phyloP scores from a whole-genome alignment of 768 basidiomycete genomes.

The Cyclocybe aegerita region DNA sequence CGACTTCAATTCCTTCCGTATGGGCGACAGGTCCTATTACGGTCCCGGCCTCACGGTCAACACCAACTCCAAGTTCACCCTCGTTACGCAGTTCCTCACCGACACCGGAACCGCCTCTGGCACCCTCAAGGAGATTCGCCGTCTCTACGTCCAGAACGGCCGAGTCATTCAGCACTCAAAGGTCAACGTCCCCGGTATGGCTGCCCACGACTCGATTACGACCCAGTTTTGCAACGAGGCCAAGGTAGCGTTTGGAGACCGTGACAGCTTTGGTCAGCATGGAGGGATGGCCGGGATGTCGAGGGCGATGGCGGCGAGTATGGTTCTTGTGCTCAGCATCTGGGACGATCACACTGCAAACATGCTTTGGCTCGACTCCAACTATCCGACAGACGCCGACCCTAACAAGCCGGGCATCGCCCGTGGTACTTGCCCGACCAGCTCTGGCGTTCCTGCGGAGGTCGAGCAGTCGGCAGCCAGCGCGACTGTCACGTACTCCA shows the following conservation, averaged over 20 bases:
- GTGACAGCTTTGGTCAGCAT: background rate
- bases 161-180: conserved; percentile 20
- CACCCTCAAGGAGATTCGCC: conserved; percentile 42
- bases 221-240: background rate
- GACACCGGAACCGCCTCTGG: conserved; percentile 17
- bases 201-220: background rate
- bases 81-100: conserved; percentile 23
- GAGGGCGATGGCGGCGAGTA: conserved; percentile 22
- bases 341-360: conserved; percentile 26
- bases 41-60: conserved; percentile 19
- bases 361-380: conserved; percentile 44
- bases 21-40: conserved; percentile 20
- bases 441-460: conserved; percentile 12
- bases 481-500: conserved; percentile 20
- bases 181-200: conserved; percentile 17
- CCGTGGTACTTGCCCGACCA: conserved; percentile 21
- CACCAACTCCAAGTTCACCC: conserved; percentile 21
- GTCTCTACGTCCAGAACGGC: conserved; percentile 29
- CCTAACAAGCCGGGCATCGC: conserved; percentile 17
- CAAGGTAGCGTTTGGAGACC: conserved; percentile 1
- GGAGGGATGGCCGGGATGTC: background rate
- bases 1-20: conserved; percentile 23
- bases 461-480: conserved; percentile 11
- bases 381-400: conserved; percentile 27
- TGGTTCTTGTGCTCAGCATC: conserved; percentile 40